Evolutionary conservation across 257 asterid genomes (phyloP).

Genomic region (Solanum lycopersicoides): DNA sequence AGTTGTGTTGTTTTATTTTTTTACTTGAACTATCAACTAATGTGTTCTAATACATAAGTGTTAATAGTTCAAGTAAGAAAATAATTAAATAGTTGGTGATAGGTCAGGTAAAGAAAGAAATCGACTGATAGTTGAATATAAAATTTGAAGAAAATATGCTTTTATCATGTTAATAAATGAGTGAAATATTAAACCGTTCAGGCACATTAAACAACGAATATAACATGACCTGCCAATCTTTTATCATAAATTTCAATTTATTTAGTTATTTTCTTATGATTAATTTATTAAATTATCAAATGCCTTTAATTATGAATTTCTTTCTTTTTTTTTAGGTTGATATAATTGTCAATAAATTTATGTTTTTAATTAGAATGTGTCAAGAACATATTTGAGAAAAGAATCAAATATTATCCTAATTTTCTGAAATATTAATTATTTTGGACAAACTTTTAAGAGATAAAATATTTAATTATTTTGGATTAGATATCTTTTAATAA

Average conservation of each 20-base stretch:
- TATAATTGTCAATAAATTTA: no score
- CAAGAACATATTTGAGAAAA: neutral
- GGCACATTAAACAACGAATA: fast-evolving
- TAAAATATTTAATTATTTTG: neutral
- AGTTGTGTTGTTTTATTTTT: neutral
- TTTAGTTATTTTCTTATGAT: neutral
- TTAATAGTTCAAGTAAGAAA: neutral
- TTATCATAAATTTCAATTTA: neutral
- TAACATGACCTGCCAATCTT: no score
- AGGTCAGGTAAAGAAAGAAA: neutral
- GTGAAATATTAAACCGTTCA: neutral
- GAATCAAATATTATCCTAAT: neutral
- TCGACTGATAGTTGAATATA: neutral
- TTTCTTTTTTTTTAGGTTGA: neutral
- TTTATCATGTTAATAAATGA: neutral
- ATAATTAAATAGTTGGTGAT: no score
- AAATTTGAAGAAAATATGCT: neutral
- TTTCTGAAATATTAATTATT: no score
- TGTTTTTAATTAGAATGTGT: neutral
- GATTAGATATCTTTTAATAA: no score
- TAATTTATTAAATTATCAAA: neutral
- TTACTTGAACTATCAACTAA: neutral
- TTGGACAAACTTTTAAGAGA: neutral
- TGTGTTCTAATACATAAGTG: neutral
- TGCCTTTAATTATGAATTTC: no score